A percentile compares a stretch with the other conserved stretches of the same genome.
phyloP scores from a whole-genome alignment of 139 green algal species.

The Haematococcus lacustris region DNA sequence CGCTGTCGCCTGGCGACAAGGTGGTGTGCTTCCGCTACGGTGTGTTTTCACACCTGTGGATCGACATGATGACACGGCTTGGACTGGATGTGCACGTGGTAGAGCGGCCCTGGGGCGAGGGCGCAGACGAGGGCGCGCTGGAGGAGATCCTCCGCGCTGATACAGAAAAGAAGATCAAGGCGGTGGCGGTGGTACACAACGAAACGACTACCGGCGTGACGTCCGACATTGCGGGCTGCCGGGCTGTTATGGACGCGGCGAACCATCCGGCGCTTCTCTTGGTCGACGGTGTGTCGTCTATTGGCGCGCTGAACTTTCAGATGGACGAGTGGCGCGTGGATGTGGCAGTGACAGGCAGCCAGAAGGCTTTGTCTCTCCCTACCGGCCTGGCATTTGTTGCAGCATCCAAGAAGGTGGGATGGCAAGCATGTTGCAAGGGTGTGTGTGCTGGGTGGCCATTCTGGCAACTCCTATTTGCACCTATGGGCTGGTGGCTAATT shows the following conservation, averaged over 20 bases:
- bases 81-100: conserved; percentile 86
- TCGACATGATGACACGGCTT: conserved; percentile 96
- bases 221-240: conserved; percentile 63
- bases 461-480: too few species aligned
- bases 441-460: neutral
- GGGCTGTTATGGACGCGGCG: conserved; percentile 63
- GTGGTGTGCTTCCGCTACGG: conserved; percentile 81
- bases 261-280: conserved; percentile 85
- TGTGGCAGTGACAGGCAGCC: conserved; percentile 89
- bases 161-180: conserved; percentile 46
- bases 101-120: conserved; percentile 85
- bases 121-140: conserved; percentile 66
- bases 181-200: conserved; percentile 94
- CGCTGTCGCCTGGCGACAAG: conserved; percentile 87
- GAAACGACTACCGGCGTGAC: conserved; percentile 94
- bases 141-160: conserved; percentile 73
- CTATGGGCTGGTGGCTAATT: too few species aligned
- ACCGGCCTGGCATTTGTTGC: conserved; percentile 87
- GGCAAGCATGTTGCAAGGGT: neutral
- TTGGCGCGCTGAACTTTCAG: conserved; percentile 84
- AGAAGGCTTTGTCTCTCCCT: conserved; percentile 94
- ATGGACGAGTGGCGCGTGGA: conserved; percentile 95
- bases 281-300: conserved; percentile 84
- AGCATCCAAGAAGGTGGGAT: conserved; percentile 64
- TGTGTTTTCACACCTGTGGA: conserved; percentile 90